Evolutionary conservation across 2,329 filamentous ascomycete species (phyloP), one percentile per base, ranked within the genome.

Genomic region (Macrophomina phaseolina): DNA sequence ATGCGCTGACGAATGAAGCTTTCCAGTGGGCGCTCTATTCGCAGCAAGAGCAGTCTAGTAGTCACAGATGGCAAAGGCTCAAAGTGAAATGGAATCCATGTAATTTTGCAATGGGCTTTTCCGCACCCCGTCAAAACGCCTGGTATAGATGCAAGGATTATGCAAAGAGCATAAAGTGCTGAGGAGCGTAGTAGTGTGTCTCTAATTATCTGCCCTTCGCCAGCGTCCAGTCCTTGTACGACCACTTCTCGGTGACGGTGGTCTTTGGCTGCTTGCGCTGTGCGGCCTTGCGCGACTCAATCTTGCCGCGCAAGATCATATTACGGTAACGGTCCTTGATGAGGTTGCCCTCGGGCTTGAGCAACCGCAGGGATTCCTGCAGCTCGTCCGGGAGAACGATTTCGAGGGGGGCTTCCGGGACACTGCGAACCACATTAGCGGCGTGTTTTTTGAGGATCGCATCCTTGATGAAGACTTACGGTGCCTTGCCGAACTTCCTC

Each of bases 241-340:
- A 89, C 95, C 95, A 99, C 82, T 98, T 99, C 86, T 98, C 95
- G 6, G 93, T 97, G 62, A 89, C 80, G 78, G 91, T 92, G 72
- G 84, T 89, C 85, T 89, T 94, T 70, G 88, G 87, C 83, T 95
- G 92, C 85, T 92, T 97, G 74, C 86, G 86, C 81, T 95, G 94
- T 67, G 94, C 87, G 63, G 90, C 89, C 76, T 90, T 90, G 72
- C 95, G 86, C 60, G 87, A 87, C 83, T 99, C 95, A 68, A 99
- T 81, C 81, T 95, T 97, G 68, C 95, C 95, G 69, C 93, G 88
- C 40, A 98, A 86, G 69, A 98, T 83, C 80, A 98, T 84, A 77
- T 88, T 98, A 69, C 95, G 86, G 83, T 97, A 98, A 61, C 95
- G 87, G 75, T 99, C 95, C 71, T 93, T 93, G 72, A 99, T 84